Evolutionary conservation across 352 stramenopile species (phyloP).

Genomic region (Albugo candida): DNA sequence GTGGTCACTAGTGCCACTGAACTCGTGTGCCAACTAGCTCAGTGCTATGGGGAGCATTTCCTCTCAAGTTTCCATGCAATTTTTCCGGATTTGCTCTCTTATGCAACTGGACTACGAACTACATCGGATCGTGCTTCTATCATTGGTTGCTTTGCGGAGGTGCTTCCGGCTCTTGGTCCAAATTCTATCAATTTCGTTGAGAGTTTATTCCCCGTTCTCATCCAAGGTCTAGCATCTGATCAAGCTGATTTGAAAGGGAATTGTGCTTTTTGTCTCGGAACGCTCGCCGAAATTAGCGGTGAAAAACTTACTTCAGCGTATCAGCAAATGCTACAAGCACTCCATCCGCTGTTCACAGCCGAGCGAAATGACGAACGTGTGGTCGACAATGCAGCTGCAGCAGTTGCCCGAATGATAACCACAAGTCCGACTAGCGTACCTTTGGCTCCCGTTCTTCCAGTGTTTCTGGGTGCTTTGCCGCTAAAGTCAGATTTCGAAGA

Average conservation of each 20-base stretch:
- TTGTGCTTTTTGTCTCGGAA: slow-evolving; percentile 87
- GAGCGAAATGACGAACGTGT: slow-evolving; percentile 74
- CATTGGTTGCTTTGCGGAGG: slow-evolving; percentile 88
- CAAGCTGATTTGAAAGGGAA: slow-evolving; percentile 89
- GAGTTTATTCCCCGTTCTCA: slow-evolving; percentile 79
- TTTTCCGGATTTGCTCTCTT: slow-evolving; percentile 79
- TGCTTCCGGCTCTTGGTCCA: slow-evolving; percentile 81
- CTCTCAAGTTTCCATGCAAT: slow-evolving; percentile 79
- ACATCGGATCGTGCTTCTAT: slow-evolving; percentile 85
- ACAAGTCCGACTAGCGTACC: slow-evolving; percentile 54
- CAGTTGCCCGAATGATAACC: slow-evolving; percentile 88
- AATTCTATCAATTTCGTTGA: slow-evolving; percentile 63
- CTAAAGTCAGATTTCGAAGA: slow-evolving; percentile 95
- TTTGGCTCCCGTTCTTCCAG: slow-evolving; percentile 84
- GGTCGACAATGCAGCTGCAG: slow-evolving; percentile 85
- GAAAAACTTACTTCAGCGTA: slow-evolving; percentile 69
- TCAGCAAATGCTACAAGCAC: slow-evolving; percentile 77
- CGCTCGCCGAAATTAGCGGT: slow-evolving; percentile 75
- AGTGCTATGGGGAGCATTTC: slow-evolving; percentile 89
- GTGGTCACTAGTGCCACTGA: slow-evolving; percentile 87
- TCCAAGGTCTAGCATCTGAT: slow-evolving; percentile 79
- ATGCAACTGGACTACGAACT: slow-evolving; percentile 79
- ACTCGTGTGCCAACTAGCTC: slow-evolving; percentile 82
- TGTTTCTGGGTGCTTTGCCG: slow-evolving; percentile 84
- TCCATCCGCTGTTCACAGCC: slow-evolving; percentile 83